Evolutionary conservation across 1,284 basidiomycete genomes (phyloP).

Genomic region (Cryptococcus depauperatus): DNA sequence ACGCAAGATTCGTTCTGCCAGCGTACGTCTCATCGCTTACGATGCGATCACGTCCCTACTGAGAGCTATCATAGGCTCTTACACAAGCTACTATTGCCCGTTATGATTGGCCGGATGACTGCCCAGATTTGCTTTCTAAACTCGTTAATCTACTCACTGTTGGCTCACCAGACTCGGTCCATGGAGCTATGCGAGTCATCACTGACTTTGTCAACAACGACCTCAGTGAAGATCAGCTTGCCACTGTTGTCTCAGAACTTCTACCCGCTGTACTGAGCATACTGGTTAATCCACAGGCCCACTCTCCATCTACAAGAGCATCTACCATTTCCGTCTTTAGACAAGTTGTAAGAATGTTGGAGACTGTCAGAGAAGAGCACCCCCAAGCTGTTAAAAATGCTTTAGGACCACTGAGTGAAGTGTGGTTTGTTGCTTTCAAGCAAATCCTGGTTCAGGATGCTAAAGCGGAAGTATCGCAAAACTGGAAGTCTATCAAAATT

Average conservation of each 20-base stretch:
- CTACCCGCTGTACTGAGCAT: constrained; percentile 78
- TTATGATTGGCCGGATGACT: constrained; percentile 91
- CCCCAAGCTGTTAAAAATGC: constrained; percentile 79
- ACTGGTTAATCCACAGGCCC: constrained; percentile 61
- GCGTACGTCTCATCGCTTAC: constrained; percentile 50
- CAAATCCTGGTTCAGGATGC: constrained; percentile 63
- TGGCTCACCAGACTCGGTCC: constrained; percentile 62
- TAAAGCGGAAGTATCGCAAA: constrained; percentile 53
- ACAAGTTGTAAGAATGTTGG: constrained; percentile 79
- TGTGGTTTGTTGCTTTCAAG: constrained; percentile 81
- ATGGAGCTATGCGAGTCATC: constrained; percentile 91
- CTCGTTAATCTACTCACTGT: constrained; percentile 68
- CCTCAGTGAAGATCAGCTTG: constrained; percentile 81
- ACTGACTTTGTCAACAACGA: constrained; percentile 85
- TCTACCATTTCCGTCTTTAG: constrained; percentile 80
- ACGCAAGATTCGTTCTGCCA: constrained; percentile 73
- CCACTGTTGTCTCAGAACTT: constrained; percentile 74
- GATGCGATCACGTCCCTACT: background rate
- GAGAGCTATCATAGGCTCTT: constrained; percentile 55
- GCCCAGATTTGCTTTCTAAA: constrained; percentile 65
- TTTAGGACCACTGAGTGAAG: constrained; percentile 66
- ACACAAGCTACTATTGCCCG: constrained; percentile 75
- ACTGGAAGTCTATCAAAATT: constrained; percentile 71
- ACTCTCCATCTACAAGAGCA: constrained; percentile 69
- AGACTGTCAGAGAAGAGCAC: constrained; percentile 89